A percentile compares a stretch with the other conserved stretches of the same genome.
These are phyloP conservation scores for Artemisia tridentata DNA, from an alignment of 129 eudicot species.

Conservation along the genomic window DNA sequence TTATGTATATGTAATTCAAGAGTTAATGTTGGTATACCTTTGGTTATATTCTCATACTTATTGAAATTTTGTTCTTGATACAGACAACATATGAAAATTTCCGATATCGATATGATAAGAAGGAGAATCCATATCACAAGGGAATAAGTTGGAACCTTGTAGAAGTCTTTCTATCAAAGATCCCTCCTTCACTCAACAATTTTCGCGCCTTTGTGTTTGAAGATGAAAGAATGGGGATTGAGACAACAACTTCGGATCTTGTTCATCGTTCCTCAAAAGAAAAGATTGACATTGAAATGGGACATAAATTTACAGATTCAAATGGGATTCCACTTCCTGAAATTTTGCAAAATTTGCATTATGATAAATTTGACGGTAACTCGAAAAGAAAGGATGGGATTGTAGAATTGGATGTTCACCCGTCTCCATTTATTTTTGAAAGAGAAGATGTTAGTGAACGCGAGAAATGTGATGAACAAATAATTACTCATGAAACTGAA, in stretches of 20 bases:
- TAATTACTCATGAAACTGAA: constrained; percentile 30
- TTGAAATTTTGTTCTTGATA: constrained; percentile 21
- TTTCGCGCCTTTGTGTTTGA: constrained; percentile 57
- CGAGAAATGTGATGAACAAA: constrained; percentile 33
- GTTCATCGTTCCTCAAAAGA: constrained; percentile 51
- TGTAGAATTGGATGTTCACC: constrained; percentile 30
- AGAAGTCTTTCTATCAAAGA: constrained; percentile 68
- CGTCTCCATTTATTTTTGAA: constrained; percentile 43
- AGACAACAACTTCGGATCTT: constrained; percentile 29
- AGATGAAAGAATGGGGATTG: constrained; percentile 42
- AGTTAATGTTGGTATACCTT: background rate
- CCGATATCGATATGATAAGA: constrained; percentile 75
- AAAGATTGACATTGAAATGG: constrained; percentile 80
- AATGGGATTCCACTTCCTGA: constrained; percentile 72
- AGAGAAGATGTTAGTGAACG: constrained; percentile 30
- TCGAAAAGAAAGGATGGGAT: constrained; percentile 43
- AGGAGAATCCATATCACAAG: constrained; percentile 83
- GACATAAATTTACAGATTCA: constrained; percentile 37
- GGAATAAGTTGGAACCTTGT: constrained; percentile 61
- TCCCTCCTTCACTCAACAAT: constrained; percentile 62
- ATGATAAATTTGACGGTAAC: constrained; percentile 58
- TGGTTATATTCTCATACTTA: constrained; percentile 5
- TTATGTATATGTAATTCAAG: background rate
- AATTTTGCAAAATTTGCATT: constrained; percentile 65
- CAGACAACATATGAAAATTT: constrained; percentile 97